These are phyloP conservation scores for Claviceps pusilla DNA, from an alignment of 2,329 filamentous ascomycete species.

Conservation along the genomic window DNA sequence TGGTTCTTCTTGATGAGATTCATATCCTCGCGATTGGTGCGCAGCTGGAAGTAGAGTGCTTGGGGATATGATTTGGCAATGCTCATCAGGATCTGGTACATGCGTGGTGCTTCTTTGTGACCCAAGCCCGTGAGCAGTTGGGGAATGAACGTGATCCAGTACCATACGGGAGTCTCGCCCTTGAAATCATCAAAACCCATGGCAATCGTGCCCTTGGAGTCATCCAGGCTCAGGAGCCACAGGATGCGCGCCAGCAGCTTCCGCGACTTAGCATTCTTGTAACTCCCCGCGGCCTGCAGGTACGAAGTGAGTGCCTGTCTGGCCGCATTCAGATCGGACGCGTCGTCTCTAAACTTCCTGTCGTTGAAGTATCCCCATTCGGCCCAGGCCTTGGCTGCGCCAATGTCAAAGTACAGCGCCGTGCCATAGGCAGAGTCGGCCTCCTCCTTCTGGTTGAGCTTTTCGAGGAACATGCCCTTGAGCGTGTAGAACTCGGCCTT, in stretches of 20 bases:
- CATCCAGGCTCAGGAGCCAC: constrained; percentile 89
- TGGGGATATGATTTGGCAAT: constrained; percentile 95
- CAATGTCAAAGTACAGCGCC: constrained; percentile 88
- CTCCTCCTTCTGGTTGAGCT: constrained; percentile 77
- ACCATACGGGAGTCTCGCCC: constrained; percentile 95
- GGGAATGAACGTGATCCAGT: constrained; percentile 98
- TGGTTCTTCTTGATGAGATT: constrained; percentile 78
- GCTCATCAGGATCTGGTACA: constrained; percentile 74
- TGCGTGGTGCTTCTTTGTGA: constrained; percentile 77
- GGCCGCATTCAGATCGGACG: constrained; percentile 65
- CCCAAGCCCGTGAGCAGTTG: constrained; percentile 85
- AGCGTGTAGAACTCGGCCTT: constrained; percentile 98
- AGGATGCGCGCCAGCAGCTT: constrained; percentile 87
- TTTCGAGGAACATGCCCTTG: constrained; percentile 98
- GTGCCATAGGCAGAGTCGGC: constrained; percentile 90
- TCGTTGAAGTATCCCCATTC: constrained; percentile 99
- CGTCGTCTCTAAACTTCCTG: constrained; percentile 84
- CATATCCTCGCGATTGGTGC: constrained; percentile 91
- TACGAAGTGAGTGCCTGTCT: constrained; percentile 92
- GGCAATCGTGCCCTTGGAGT: constrained; percentile 68
- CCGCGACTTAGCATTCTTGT: constrained; percentile 91
- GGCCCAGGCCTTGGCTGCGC: constrained; percentile 92
- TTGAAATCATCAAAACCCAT: constrained; percentile 90
- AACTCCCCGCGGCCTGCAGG: constrained; percentile 85
- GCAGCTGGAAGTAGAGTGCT: constrained; percentile 84